Evolutionary conservation across 306 rosid species (phyloP).

Genomic region (Trifolium dubium): DNA sequence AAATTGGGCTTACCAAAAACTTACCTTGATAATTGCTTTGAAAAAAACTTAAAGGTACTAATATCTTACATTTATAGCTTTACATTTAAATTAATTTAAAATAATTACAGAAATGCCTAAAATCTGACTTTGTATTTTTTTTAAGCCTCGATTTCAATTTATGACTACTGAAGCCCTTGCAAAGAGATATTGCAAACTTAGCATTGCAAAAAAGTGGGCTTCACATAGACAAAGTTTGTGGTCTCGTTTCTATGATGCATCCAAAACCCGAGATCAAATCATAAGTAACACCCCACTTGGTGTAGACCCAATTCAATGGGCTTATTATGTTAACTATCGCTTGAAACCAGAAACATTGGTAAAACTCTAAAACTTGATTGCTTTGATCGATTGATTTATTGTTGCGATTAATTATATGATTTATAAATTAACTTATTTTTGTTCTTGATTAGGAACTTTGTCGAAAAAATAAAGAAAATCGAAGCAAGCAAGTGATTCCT

Average conservation of each 20-base stretch:
- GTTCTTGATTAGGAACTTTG: too few species aligned
- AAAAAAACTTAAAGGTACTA: not conserved
- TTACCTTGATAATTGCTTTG: not conserved
- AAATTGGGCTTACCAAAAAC: not conserved
- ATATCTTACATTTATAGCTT: not conserved
- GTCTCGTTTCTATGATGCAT: not conserved
- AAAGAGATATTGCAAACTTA: not conserved
- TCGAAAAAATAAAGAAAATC: not conserved
- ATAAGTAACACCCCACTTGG: not conserved
- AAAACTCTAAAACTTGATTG: too few species aligned
- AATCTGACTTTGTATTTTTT: not conserved
- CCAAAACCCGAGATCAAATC: not conserved
- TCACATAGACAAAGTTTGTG: not conserved
- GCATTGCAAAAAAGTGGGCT: not conserved
- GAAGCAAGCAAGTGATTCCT: not conserved
- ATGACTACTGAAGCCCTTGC: not conserved
- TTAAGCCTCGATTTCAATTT: not conserved
- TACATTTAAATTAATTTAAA: not conserved
- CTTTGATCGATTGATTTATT: too few species aligned
- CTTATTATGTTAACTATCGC: not conserved
- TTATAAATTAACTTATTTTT: too few species aligned
- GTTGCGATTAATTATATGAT: too few species aligned
- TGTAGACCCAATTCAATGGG: constrained; percentile 4
- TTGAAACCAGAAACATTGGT: not conserved
- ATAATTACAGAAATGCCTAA: not conserved